Evolutionary conservation across 176 grass and related monocot species (phyloP), one percentile per base, ranked within the genome.

Genomic region (Aegilops umbellulata): DNA sequence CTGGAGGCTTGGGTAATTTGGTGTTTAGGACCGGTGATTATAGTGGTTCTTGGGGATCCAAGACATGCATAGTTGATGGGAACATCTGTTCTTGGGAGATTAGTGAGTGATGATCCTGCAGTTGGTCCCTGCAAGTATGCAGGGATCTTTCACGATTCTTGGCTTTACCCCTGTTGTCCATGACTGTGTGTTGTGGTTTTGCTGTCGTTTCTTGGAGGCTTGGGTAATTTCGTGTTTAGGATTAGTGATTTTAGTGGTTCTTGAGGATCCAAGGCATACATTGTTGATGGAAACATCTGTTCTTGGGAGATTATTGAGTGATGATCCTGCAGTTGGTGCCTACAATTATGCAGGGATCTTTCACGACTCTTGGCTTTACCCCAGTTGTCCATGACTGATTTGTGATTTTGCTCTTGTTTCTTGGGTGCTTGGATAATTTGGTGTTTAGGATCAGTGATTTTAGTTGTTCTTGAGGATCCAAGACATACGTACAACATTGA

Each of bases 121-220:
- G 31, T n/a, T 53, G 30, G 76, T 51, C 74, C 32, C 31, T 23
- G 10, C 64, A 71, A 83, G 32, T 8, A 17, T 64, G 27, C 79
- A 2, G 14, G 19, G 57, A 72, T 86, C 79, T 77, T 86, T 42
- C 64, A 55, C 10, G 51, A 11, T 63, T 90, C 41, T 75, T 74
- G 60, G 31, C 44, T 19, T 66, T 39, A 19, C 8, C 66, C 13
- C 8, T 57, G 12, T 41, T 13, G 13, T 38, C 8, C 74, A 41
- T 79, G 38, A 13, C 19, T 80, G 6, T 47, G 24, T 4, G 83
- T 74, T 31, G 38, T 24, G 42, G 10, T 58, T 30, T 23, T 65
- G 53, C 31, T 65, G 16, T 31, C 36, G 67, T 75, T 17, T 63
- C 20, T 10, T 74, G 11, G 23, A 70, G 25, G 77, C 10, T 72